Conservation (phyloP, 2,329 filamentous ascomycete species). For the Talaromyces funiculosus region DNA sequence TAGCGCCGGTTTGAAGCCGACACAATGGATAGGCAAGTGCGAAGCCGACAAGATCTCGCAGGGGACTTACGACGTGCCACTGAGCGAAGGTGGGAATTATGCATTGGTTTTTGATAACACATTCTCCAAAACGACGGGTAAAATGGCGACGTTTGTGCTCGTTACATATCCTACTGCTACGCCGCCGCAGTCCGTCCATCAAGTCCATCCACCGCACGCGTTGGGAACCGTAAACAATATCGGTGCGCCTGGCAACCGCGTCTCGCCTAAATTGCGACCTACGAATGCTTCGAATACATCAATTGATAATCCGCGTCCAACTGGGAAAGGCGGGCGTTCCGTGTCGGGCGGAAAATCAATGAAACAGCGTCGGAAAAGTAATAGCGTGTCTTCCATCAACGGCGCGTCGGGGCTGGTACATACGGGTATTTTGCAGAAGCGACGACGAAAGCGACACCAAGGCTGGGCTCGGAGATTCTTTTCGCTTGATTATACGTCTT, state of each 20-base stretch:
- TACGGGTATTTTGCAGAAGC: constrained; percentile 80
- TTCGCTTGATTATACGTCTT: constrained; percentile 89
- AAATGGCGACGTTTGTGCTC: constrained; percentile 90
- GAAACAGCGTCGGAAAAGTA: constrained; percentile 21
- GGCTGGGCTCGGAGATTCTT: constrained; percentile 92
- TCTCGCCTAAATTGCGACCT: constrained; percentile 32
- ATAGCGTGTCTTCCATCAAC: constrained; percentile 20
- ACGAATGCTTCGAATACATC: constrained; percentile 39
- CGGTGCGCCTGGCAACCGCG: constrained; percentile 10
- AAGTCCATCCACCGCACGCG: constrained; percentile 48
- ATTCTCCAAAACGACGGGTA: constrained; percentile 91
- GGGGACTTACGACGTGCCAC: constrained; percentile 74
- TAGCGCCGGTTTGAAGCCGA: constrained; percentile 56
- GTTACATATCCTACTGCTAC: constrained; percentile 83
- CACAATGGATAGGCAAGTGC: constrained; percentile 84
- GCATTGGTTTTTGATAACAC: constrained; percentile 98
- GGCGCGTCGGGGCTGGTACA: constrained; percentile 55
- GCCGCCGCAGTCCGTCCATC: constrained; percentile 40
- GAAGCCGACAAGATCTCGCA: constrained; percentile 93
- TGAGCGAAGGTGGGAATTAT: constrained; percentile 81
- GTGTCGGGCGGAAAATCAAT: constrained; percentile 17
- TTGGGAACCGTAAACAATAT: constrained; percentile 41
- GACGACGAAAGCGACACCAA: constrained; percentile 86
- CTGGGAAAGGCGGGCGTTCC: constrained; percentile 16
- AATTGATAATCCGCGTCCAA: constrained; percentile 43